Conservation (phyloP, 176 grass and related monocot genomes). For the Saccharum officinarum region DNA sequence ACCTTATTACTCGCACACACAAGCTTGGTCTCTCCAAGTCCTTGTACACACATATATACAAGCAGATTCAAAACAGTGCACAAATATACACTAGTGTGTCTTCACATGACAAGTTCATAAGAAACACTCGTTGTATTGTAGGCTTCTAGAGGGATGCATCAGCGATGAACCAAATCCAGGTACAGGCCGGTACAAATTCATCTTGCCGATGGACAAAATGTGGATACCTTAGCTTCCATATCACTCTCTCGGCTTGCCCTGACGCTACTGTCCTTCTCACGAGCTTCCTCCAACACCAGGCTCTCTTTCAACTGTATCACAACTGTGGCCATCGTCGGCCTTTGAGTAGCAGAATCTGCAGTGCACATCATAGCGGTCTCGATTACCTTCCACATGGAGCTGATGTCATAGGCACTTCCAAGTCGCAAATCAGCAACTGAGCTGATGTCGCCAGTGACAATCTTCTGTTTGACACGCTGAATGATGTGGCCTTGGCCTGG, state of each 20-base stretch:
- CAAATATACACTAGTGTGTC: not conserved
- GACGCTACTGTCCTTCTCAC: not conserved
- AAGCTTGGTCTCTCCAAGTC: not conserved
- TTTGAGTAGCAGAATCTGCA: not conserved
- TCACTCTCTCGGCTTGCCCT: not conserved
- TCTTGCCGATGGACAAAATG: not conserved
- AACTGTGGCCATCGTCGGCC: slow-evolving; percentile 2
- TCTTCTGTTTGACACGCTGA: not conserved
- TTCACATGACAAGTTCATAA: not conserved
- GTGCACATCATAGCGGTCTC: slow-evolving; percentile 8
- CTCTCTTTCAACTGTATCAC: slow-evolving; percentile 9
- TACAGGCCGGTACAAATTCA: not conserved
- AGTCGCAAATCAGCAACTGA: not conserved
- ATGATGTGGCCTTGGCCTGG: slow-evolving; percentile 9
- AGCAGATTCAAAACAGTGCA: not conserved
- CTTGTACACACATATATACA: not conserved
- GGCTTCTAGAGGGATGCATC: not conserved
- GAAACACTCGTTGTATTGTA: not conserved
- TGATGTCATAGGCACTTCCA: not conserved
- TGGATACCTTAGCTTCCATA: not conserved
- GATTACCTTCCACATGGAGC: slow-evolving; percentile 25
- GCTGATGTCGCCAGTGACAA: not conserved
- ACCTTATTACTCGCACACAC: not conserved
- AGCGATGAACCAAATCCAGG: not conserved
- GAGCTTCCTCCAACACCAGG: slow-evolving; percentile 15